Conservation (phyloP, 306 rosid genomes). For the cucumber (Cucumis sativus) region DNA sequence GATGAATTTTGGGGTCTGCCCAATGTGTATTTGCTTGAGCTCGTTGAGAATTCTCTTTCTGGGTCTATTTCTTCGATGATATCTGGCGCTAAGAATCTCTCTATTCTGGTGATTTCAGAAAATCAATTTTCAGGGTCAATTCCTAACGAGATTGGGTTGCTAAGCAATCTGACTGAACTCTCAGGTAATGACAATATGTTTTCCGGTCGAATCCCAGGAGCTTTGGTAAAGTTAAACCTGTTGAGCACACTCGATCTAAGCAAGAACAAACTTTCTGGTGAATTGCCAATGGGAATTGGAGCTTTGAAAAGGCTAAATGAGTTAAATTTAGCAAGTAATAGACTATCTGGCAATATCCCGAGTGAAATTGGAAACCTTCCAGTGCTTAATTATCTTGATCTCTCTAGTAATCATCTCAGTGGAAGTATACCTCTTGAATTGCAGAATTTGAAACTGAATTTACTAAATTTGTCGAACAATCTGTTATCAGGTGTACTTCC, state of each 20-base stretch:
- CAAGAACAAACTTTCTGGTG: slow-evolving; percentile 44
- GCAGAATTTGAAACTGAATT: slow-evolving; percentile 57
- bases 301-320: slow-evolving; percentile 42
- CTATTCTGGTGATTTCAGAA: slow-evolving; percentile 32
- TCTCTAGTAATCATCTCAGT: slow-evolving; percentile 37
- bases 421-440: slow-evolving; percentile 49
- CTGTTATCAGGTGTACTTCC: slow-evolving; percentile 48
- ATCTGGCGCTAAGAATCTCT: slow-evolving; percentile 38
- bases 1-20: slow-evolving; percentile 59
- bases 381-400: slow-evolving; percentile 69
- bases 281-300: slow-evolving; percentile 30
- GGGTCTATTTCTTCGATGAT: slow-evolving; percentile 45
- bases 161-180: slow-evolving; percentile 31
- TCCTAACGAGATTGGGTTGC: slow-evolving; percentile 40
- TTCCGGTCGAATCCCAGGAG: slow-evolving; percentile 36
- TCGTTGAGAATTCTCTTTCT: slow-evolving; percentile 40
- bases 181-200: slow-evolving; percentile 32
- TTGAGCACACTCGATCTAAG: slow-evolving; percentile 52
- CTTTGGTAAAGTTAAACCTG: slow-evolving; percentile 28
- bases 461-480: slow-evolving; percentile 50
- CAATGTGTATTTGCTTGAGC: slow-evolving; percentile 37
- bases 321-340: slow-evolving; percentile 53
- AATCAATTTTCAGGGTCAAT: slow-evolving; percentile 49
- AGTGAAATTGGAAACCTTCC: slow-evolving; percentile 46
- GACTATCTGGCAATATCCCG: slow-evolving; percentile 38